phyloP scores from a whole-genome alignment of 441 rosid genomes.

The Corymbia calophylla region DNA sequence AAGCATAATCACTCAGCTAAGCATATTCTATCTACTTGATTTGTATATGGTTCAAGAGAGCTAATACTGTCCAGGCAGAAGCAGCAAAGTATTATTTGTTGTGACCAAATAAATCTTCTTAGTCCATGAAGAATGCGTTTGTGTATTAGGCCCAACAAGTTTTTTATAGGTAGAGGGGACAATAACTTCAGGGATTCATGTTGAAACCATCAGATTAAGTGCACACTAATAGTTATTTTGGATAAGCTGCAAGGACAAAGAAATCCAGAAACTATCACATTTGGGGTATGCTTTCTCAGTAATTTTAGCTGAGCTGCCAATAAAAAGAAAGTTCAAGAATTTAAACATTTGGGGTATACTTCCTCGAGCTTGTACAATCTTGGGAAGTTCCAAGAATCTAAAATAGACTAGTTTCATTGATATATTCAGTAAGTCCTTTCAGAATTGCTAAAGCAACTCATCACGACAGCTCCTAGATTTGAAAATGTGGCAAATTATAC shows the following conservation, averaged over 20 bases:
- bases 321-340: not conserved
- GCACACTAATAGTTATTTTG: not conserved
- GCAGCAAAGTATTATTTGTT: not conserved
- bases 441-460: not conserved
- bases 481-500: not conserved
- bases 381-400: not conserved
- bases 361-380: not conserved
- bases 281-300: not conserved
- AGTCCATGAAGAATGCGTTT: not conserved
- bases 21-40: not conserved
- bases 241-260: not conserved
- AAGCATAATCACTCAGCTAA: not conserved
- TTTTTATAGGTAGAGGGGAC: not conserved
- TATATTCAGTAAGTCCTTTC: not conserved
- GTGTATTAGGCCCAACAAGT: not conserved
- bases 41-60: not conserved
- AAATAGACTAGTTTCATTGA: not conserved
- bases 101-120: not conserved
- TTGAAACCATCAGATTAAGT: not conserved
- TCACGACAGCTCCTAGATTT: not conserved
- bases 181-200: not conserved
- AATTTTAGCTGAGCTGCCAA: not conserved
- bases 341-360: not conserved
- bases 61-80: not conserved
- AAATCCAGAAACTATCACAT: not conserved